Conservation (phyloP, 2,329 filamentous ascomycete species). For the Phyllosticta citriasiana region DNA sequence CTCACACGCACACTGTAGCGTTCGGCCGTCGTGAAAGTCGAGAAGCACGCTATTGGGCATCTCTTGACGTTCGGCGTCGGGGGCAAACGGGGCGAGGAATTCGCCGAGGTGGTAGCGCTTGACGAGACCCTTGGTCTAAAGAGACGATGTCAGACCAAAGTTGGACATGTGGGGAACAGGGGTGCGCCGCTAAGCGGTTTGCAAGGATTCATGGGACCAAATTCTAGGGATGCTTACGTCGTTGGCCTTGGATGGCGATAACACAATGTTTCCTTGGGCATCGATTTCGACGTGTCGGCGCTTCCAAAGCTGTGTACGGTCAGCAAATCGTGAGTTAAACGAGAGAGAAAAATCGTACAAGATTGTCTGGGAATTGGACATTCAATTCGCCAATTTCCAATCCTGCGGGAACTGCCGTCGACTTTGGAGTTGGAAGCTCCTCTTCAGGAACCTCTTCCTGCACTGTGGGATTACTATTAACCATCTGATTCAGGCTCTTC, state of each 20-base stretch:
- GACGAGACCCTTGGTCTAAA: constrained; percentile 45
- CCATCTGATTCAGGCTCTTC: constrained; percentile 34
- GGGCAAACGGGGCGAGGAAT: constrained; percentile 67
- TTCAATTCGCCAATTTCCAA: constrained; percentile 83
- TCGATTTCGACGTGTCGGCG: constrained; percentile 81
- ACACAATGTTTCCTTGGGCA: constrained; percentile 68
- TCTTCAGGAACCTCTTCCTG: constrained; percentile 26
- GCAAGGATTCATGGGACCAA: not conserved
- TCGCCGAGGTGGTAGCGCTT: constrained; percentile 82
- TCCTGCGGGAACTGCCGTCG: constrained; percentile 31
- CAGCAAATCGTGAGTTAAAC: constrained; percentile 2
- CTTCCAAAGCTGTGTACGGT: constrained; percentile 63
- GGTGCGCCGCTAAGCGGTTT: constrained; percentile 14
- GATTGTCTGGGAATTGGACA: constrained; percentile 90
- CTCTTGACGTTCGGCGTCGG: constrained; percentile 87
- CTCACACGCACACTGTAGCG: constrained; percentile 49
- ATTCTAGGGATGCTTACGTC: constrained; percentile 22
- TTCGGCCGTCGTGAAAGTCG: constrained; percentile 52
- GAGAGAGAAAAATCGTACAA: constrained; percentile 36
- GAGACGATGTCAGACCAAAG: constrained; percentile 1
- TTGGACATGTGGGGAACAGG: constrained; percentile 26
- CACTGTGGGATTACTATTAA: constrained; percentile 27
- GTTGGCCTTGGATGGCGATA: constrained; percentile 59
- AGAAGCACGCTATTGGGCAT: constrained; percentile 73
- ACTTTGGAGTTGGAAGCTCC: constrained; percentile 16